Conservation (phyloP, 2,329 filamentous ascomycete genomes). For the Fusarium sp. region DNA sequence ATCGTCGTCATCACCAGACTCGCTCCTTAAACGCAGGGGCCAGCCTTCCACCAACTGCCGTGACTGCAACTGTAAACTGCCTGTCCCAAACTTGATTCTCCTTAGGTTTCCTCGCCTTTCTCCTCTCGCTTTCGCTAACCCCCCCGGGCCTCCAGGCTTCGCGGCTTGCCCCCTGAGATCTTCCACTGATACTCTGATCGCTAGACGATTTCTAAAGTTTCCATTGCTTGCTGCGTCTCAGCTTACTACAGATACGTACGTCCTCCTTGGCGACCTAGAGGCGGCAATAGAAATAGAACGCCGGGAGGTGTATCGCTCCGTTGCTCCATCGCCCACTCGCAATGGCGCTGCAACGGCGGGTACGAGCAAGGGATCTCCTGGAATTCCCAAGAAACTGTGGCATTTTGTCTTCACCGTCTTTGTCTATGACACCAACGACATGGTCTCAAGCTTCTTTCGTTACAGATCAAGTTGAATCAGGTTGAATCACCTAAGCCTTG, state of each 20-base stretch:
- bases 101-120: not conserved
- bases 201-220: not conserved
- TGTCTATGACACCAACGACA: slow-evolving; percentile 15
- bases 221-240: slow-evolving; percentile 31
- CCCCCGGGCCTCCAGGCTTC: too few species aligned
- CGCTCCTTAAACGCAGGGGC: slow-evolving; percentile 28
- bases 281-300: slow-evolving; percentile 37
- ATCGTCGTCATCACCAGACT: slow-evolving; percentile 28
- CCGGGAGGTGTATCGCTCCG: slow-evolving; percentile 31
- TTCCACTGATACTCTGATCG: slow-evolving; percentile 21
- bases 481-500: slow-evolving; percentile 14
- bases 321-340: slow-evolving; percentile 39
- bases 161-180: slow-evolving; percentile 26
- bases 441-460: slow-evolving; percentile 1
- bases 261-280: slow-evolving; percentile 27
- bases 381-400: slow-evolving; percentile 23
- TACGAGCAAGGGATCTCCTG: slow-evolving; percentile 30
- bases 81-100: slow-evolving; percentile 19
- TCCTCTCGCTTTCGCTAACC: not conserved
- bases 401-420: slow-evolving; percentile 35
- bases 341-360: slow-evolving; percentile 44
- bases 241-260: not conserved
- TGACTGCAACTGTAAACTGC: not conserved
- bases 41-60: slow-evolving; percentile 33
- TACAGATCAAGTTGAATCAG: slow-evolving; percentile 4